phyloP scores from a whole-genome alignment of 2,329 filamentous ascomycete species.

The Didymella pomorum region DNA sequence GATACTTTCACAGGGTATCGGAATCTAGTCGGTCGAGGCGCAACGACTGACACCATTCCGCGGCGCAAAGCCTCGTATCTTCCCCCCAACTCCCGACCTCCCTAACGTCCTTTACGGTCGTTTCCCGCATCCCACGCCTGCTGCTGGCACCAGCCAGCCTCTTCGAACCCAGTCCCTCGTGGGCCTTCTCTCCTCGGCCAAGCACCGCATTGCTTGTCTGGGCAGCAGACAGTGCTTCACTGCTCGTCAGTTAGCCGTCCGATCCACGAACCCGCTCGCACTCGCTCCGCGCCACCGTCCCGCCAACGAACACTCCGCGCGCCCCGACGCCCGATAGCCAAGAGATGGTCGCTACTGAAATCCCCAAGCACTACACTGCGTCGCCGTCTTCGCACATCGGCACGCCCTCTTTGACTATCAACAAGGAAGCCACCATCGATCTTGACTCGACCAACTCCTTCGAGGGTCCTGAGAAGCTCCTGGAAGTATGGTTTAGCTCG shows the following conservation, averaged over 20 bases:
- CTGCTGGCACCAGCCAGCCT: constrained; percentile 90
- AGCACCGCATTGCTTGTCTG: constrained; percentile 95
- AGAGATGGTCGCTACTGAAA: constrained; percentile 85
- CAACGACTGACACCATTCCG: constrained; percentile 82
- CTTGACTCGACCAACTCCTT: constrained; percentile 96
- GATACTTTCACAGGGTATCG: constrained; percentile 87
- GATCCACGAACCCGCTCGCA: constrained; percentile 14
- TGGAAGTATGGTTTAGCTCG: constrained; percentile 97
- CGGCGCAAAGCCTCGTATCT: constrained; percentile 82
- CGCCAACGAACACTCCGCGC: constrained; percentile 24
- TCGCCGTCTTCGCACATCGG: constrained; percentile 79
- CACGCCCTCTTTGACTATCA: constrained; percentile 93
- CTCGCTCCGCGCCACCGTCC: constrained; percentile 23
- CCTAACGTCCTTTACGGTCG: constrained; percentile 83
- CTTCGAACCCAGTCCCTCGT: constrained; percentile 66
- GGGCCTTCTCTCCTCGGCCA: constrained; percentile 98
- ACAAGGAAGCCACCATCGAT: constrained; percentile 90
- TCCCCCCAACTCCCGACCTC: constrained; percentile 83
- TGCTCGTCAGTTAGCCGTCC: constrained; percentile 38
- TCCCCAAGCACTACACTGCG: constrained; percentile 81
- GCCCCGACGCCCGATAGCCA: constrained; percentile 37
- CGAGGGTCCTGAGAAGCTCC: constrained; percentile 95
- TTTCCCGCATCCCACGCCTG: constrained; percentile 61
- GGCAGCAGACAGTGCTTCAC: constrained; percentile 97
- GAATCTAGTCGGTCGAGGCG: constrained; percentile 73